Base-by-base conservation (phyloP, 805 yeast genomes). In the Candida insectorum region DNA sequence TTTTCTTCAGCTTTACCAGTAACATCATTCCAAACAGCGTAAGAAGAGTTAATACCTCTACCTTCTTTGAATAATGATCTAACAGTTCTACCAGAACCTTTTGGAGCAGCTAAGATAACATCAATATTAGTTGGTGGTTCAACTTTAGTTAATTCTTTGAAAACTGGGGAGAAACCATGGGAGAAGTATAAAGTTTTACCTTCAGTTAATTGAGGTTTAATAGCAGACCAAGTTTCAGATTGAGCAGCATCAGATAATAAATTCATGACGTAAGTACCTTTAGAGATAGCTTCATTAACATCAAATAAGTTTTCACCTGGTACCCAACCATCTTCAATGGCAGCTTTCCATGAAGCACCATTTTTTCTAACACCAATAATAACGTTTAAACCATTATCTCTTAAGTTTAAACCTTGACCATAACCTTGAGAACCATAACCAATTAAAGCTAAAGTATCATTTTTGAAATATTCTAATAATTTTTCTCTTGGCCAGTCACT, bases 371-470 rank as follows among this genome's bases (percentile, higher is more conserved):
- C 98, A 81, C 98, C 98, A 53, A 93, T 76, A 65, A 93, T 85
- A 54, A 91, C 98, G 68, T 91, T 91, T 61, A 93, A 70, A 70
- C 98, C 98, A 60, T 93, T 91, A 79, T 93, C 98, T 75, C 98
- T 86, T 75, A 94, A 75, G 88, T 93, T 93, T 56, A 93, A 81
- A 72, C 97, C 97, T 77, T 93, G 98, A 65, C 98, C 98, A 79
- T 93, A 91, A 78, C 98, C 98, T 76, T 93, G 98, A 51, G 98
- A 91, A 64, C 98, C 98, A 81, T 93, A 93, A 71, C 98, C 98
- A 54, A 93, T 89, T 60, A 93, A 73, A 51, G 98, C 97, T 61
- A 93, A 75, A 43, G 98, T 93, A 68, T 93, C 97, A 70, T 89
- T 75, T 80, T 93, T 91, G 88, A 93, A 93, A 79, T 89, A 93